Evolutionary conservation across 2,329 filamentous ascomycete genomes (phyloP).

Genomic region (Coniosporium tulheliwenetii): DNA sequence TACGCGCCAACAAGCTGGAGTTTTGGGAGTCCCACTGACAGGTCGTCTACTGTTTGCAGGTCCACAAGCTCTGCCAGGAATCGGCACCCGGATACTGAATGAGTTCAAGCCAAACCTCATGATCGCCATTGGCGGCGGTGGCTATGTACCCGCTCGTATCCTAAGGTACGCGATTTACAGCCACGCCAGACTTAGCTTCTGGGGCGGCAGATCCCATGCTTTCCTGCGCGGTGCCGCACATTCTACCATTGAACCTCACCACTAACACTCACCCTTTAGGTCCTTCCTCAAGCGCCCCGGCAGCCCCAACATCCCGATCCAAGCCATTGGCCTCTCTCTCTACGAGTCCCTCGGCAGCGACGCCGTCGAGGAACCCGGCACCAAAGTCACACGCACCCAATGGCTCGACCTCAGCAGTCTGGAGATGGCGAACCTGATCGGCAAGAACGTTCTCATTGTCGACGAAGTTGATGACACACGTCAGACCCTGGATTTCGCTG

Average conservation of each 20-base stretch:
- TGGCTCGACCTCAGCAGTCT: constrained; percentile 86
- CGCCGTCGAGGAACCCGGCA: constrained; percentile 64
- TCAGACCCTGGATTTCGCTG: constrained; percentile 86
- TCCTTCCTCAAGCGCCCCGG: constrained; percentile 90
- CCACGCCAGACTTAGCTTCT: background rate
- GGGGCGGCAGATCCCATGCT: too few species aligned
- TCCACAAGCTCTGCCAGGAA: constrained; percentile 93
- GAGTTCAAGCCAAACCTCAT: constrained; percentile 89
- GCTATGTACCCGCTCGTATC: constrained; percentile 93
- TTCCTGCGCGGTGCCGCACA: too few species aligned
- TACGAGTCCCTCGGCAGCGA: constrained; percentile 69
- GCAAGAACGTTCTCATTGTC: constrained; percentile 83
- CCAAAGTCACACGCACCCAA: constrained; percentile 92
- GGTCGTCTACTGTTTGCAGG: constrained; percentile 34
- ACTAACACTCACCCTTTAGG: constrained; percentile 12
- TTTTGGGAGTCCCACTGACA: background rate
- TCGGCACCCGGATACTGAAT: constrained; percentile 65
- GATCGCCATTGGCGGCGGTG: constrained; percentile 94
- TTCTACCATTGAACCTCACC: too few species aligned
- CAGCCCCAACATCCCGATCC: constrained; percentile 90
- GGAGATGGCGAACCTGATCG: constrained; percentile 76
- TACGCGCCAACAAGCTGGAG: constrained; percentile 26
- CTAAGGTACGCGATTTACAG: constrained; percentile 42
- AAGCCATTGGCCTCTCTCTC: constrained; percentile 93
- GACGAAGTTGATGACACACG: constrained; percentile 94